Base-by-base conservation (phyloP, 73 alveolate genomes). In the Durusdinium trenchii region DNA sequence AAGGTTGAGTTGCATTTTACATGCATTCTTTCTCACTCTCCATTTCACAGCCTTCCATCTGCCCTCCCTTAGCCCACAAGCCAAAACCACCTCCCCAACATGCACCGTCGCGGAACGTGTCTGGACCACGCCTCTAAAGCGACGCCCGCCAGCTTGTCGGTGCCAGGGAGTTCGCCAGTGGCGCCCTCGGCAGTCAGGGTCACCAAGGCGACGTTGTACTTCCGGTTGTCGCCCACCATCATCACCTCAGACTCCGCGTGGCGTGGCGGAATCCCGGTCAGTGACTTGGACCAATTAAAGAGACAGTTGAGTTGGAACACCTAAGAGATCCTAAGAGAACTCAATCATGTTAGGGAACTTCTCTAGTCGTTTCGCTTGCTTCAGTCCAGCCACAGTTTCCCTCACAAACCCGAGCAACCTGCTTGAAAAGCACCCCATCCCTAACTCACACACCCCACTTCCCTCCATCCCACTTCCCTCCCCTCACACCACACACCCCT, bases 141-240 rank as follows among this genome's bases (percentile, higher is more conserved):
- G 36, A 61, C 99, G 4, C 94, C 99, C 35, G 91, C 73, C 83
- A 94, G 45, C 50, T 76, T 76, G 99, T 94, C 71, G 69, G 62
- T 57, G 78, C 99, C 99, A 7, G 99, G 99, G 38, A 78, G 48
- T 67, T 94, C 99, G 40, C 99, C 99, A 0, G 94, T 94, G 32
- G 99, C 99, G 30, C 99, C 99, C 60, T 91, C 98, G 16, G 86
- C 52, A 71, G 48, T 51, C 87, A 99, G 98, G n/a, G 99, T 98
- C 62, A 99, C 98, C 64, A 99, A 76, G 6, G 99, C 99, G n/a
- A 99, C 51, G 71, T 99, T 95, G 94, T 78, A 99, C 94, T 99
- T 99, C 54, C 99, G 81, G 73, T 99, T 99, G 96, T 99, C 99
- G 52, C 99, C 99, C 50, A 99, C 94, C 90, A 99, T 99, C 95